Conservation (phyloP, 139 green algal genomes). For the Picochlorum costavermella region DNA sequence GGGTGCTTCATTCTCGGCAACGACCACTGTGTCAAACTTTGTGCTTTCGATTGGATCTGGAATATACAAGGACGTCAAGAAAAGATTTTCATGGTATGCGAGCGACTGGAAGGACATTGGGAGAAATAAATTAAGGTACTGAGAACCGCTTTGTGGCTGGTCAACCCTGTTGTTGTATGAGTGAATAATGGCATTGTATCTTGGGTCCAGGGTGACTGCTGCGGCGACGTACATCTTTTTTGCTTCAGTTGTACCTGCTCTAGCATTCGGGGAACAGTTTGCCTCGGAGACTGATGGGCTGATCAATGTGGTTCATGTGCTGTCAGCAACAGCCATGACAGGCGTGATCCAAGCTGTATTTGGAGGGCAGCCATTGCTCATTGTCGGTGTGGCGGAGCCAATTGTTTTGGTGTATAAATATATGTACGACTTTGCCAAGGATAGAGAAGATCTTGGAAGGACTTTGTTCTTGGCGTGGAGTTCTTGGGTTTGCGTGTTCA, state of each 20-base stretch:
- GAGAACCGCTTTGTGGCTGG: no score
- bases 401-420: constrained; percentile 76
- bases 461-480: constrained; percentile 59
- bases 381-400: constrained; percentile 86
- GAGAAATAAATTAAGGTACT: constrained; percentile 3
- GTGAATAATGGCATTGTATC: no score
- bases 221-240: constrained; percentile 78
- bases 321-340: constrained; percentile 56
- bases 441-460: constrained; percentile 11
- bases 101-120: constrained; percentile 7
- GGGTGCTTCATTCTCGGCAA: neutral
- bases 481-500: constrained; percentile 67
- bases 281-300: constrained; percentile 14
- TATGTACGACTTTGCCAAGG: constrained; percentile 56
- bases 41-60: neutral
- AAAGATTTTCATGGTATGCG: neutral
- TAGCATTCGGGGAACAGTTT: constrained; percentile 83
- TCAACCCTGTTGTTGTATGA: no score
- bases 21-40: neutral
- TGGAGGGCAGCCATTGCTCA: constrained; percentile 83
- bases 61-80: constrained; percentile 4
- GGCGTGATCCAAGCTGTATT: constrained; percentile 64
- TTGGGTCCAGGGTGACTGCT: constrained; percentile 53
- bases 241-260: constrained; percentile 65
- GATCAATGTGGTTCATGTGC: constrained; percentile 36